phyloP scores from a whole-genome alignment of 495 filamentous ascomycete genomes.

The Jackrogersella minutella region DNA sequence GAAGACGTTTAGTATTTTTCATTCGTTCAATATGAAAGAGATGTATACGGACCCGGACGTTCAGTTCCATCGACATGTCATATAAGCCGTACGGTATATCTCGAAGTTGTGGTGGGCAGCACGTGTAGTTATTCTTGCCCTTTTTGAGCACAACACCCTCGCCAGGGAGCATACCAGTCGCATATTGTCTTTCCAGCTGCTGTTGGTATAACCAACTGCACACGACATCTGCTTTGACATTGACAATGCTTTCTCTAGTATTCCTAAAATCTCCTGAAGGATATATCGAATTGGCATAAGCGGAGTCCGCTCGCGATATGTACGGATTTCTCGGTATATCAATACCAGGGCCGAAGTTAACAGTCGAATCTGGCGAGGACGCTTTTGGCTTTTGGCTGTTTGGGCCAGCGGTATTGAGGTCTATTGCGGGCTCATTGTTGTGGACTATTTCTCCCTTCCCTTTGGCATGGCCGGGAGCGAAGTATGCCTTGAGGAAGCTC shows the following conservation, averaged over 20 bases:
- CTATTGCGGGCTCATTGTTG: constrained; percentile 14
- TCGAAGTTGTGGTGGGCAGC: constrained; percentile 62
- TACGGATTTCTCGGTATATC: constrained; percentile 18
- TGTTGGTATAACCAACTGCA: constrained; percentile 69
- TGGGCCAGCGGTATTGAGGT: background rate
- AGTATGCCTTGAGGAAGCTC: constrained; percentile 45
- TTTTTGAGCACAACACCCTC: constrained; percentile 71
- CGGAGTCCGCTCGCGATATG: constrained; percentile 26
- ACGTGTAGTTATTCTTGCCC: constrained; percentile 59
- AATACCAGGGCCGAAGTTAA: constrained; percentile 4
- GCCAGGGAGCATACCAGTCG: constrained; percentile 56
- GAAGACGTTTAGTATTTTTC: background rate
- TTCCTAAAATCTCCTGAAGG: constrained; percentile 33
- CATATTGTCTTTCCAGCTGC: constrained; percentile 66
- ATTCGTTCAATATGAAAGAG: background rate
- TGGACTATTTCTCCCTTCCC: constrained; percentile 19
- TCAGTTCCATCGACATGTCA: constrained; percentile 61
- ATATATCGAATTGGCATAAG: constrained; percentile 20
- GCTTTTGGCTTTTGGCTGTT: background rate
- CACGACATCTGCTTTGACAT: constrained; percentile 67
- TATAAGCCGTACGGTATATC: constrained; percentile 57
- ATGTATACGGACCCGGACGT: constrained; percentile 53
- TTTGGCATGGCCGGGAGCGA: constrained; percentile 37
- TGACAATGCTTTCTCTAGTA: constrained; percentile 51
- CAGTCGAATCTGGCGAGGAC: background rate